Evolutionary conservation across 306 rosid species (phyloP).

Genomic region (Pueraria montana): DNA sequence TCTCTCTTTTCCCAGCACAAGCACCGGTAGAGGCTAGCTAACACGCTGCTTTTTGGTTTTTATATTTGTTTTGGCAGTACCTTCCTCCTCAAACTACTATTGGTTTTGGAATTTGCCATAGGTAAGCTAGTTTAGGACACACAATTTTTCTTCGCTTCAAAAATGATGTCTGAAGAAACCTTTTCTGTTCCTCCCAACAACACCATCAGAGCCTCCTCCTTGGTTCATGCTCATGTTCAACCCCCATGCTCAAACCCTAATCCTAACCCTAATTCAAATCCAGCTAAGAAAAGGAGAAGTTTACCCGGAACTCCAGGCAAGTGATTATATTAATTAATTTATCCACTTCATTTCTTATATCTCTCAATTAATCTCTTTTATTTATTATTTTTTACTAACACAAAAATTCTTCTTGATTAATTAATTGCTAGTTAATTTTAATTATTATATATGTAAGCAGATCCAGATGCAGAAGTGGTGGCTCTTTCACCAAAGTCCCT

Average conservation of each 20-base stretch:
- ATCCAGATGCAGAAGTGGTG: constrained; percentile 93
- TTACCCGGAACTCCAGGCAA: constrained; percentile 95
- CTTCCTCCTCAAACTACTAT: constrained; percentile 23
- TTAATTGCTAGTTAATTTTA: not conserved
- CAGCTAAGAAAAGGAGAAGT: constrained; percentile 78
- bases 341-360: constrained; percentile 7
- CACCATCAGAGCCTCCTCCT: constrained; percentile 44
- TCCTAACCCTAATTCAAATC: constrained; percentile 64
- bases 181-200: constrained; percentile 51
- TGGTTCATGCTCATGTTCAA: constrained; percentile 46
- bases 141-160: constrained; percentile 32
- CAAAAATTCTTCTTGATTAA: not conserved
- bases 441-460: constrained; percentile 54
- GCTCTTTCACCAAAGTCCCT: constrained; percentile 88
- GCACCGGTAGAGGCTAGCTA: constrained; percentile 36
- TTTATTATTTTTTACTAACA: not conserved
- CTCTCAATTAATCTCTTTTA: not conserved
- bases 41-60: constrained; percentile 37
- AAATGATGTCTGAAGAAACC: constrained; percentile 55
- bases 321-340: too few species aligned
- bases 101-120: constrained; percentile 40
- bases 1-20: constrained; percentile 18
- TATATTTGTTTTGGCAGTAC: constrained; percentile 39
- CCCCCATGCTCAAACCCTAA: constrained; percentile 55
- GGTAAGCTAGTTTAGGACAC: constrained; percentile 50